Percentiles rank a stretch among this genome's conserved stretches.
Conservation (phyloP, 2,329 filamentous ascomycete species). For the Paecilomyces variotii region DNA sequence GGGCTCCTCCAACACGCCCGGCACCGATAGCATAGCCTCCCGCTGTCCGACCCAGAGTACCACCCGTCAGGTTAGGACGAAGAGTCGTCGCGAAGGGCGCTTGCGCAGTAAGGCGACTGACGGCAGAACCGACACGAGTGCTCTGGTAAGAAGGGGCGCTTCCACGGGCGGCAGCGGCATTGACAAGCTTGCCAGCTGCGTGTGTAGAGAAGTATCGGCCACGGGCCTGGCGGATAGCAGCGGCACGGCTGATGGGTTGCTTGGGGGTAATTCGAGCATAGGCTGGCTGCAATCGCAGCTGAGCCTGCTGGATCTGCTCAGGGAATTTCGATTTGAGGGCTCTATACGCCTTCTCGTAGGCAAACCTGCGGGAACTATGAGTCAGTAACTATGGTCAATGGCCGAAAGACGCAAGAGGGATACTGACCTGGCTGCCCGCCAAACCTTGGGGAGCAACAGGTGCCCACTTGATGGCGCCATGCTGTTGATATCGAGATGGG, state of each 20-base stretch:
- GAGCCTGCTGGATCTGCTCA: conserved; percentile 28
- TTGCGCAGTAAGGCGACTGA: conserved; percentile 60
- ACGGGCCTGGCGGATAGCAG: conserved; percentile 56
- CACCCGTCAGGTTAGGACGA: conserved; percentile 85
- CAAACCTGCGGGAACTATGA: conserved; percentile 30
- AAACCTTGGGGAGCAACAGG: conserved; percentile 42
- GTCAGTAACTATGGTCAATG: background rate
- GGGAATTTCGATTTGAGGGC: conserved; percentile 36
- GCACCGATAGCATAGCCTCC: conserved; percentile 78
- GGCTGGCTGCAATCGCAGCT: conserved; percentile 50
- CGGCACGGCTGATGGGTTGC: conserved; percentile 54
- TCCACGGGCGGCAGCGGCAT: conserved; percentile 38
- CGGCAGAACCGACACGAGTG: conserved; percentile 48
- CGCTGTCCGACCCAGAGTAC: conserved; percentile 72
- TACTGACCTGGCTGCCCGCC: conserved; percentile 40
- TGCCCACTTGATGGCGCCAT: conserved; percentile 44
- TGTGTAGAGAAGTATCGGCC: conserved; percentile 57
- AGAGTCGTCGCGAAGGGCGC: conserved; percentile 83
- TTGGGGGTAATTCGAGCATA: conserved; percentile 49
- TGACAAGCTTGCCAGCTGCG: conserved; percentile 39
- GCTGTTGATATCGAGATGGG: conserved; percentile 12
- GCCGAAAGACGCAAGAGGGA: background rate
- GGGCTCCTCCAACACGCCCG: conserved; percentile 60
- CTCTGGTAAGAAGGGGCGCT: conserved; percentile 47
- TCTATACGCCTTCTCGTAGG: conserved; percentile 39